phyloP scores from a whole-genome alignment of 306 rosid genomes.

The Phaseolus lunatus region DNA sequence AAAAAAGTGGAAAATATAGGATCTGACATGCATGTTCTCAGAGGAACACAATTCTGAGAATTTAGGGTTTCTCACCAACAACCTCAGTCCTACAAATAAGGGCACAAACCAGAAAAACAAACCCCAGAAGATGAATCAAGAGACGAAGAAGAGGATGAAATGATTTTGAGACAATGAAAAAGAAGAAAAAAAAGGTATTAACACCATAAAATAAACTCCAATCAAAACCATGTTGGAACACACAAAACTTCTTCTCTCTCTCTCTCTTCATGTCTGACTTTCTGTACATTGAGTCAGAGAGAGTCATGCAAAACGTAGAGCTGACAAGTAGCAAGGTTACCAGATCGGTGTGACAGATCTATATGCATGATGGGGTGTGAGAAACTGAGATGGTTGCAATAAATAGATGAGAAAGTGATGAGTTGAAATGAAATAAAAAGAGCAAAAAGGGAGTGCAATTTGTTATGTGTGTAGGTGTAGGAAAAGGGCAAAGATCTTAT shows the following conservation, averaged over 20 bases:
- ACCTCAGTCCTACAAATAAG: neutral
- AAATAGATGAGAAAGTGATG: no score
- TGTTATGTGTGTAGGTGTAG: neutral
- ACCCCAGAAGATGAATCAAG: neutral
- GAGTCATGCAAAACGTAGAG: conserved; percentile 13
- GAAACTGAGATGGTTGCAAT: neutral
- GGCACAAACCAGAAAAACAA: neutral
- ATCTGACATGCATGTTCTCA: conserved; percentile 16
- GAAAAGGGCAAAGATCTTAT: no score
- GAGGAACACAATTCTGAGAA: conserved; percentile 15
- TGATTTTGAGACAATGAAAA: neutral
- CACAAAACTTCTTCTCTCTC: neutral
- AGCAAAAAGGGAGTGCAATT: neutral
- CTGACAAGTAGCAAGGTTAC: neutral
- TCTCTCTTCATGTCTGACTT: conserved; percentile 26
- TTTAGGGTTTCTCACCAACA: conserved; percentile 52
- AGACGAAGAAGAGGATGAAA: neutral
- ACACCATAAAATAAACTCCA: conserved; percentile 14
- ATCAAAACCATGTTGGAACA: conserved; percentile 7
- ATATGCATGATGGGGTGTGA: neutral
- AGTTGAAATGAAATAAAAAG: neutral
- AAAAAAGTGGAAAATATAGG: conserved; percentile 9
- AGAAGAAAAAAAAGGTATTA: neutral
- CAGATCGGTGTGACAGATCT: neutral
- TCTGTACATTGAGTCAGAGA: neutral